phyloP scores from a whole-genome alignment of 345 rosid genomes.

The Dimocarpus longan region DNA sequence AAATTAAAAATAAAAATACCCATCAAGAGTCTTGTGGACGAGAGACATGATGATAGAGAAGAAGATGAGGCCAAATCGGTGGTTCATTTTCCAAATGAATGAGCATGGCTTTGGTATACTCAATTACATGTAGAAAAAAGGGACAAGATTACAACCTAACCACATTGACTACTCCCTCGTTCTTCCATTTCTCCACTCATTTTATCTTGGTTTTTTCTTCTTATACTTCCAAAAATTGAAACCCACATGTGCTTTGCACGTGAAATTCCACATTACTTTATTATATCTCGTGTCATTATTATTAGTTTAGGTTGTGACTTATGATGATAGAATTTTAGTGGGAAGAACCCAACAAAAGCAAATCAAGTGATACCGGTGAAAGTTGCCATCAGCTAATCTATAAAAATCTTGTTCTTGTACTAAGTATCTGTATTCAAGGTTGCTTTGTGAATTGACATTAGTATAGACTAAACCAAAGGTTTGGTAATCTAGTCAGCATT shows the following conservation, averaged over 20 bases:
- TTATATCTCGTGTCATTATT: background rate
- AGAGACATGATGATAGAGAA: slow-evolving; percentile 24
- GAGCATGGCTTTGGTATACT: slow-evolving; percentile 37
- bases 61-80: slow-evolving; percentile 39
- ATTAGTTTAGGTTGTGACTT: background rate
- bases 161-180: slow-evolving; percentile 39
- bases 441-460: background rate
- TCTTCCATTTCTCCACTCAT: slow-evolving; percentile 14
- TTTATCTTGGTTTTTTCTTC: slow-evolving; percentile 20
- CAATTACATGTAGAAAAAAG: slow-evolving; percentile 47
- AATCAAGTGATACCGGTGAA: background rate
- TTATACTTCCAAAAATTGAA: background rate
- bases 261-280: slow-evolving; percentile 12
- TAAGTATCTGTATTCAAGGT: background rate
- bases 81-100: slow-evolving; percentile 37
- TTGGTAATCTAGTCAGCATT: slow-evolving; percentile 11
- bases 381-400: background rate
- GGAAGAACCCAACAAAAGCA: background rate
- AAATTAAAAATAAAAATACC: slow-evolving; percentile 16
- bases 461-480: background rate
- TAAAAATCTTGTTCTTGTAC: background rate
- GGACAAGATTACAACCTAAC: slow-evolving; percentile 36
- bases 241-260: slow-evolving; percentile 21
- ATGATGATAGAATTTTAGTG: background rate
- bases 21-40: slow-evolving; percentile 20